A percentile compares a stretch with the other conserved stretches of the same genome.
Evolutionary conservation across 345 rosid genomes (phyloP).

Genomic region (Eucalyptus lansdowneana): DNA sequence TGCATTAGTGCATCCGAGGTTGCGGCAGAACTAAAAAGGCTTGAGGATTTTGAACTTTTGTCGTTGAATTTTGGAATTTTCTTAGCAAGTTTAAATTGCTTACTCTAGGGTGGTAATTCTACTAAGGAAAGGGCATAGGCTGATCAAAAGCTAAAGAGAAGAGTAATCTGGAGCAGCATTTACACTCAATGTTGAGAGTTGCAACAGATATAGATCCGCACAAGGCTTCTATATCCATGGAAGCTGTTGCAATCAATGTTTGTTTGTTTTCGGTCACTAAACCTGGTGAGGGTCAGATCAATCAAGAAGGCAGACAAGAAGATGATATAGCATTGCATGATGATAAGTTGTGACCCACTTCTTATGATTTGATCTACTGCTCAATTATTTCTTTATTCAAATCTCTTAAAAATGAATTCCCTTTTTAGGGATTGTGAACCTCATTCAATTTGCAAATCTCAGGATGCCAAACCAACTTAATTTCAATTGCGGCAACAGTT

Average conservation of each 20-base stretch:
- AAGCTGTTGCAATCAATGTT: background rate
- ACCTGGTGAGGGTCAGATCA: background rate
- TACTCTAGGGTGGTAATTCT: background rate
- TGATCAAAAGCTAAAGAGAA: background rate
- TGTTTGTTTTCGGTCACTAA: background rate
- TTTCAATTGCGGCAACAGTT: background rate
- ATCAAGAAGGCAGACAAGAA: background rate
- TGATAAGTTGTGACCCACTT: background rate
- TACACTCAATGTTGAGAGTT: background rate
- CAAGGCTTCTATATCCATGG: background rate
- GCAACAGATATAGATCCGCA: background rate
- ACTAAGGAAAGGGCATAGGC: background rate
- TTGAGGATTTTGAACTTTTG: background rate
- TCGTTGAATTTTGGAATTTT: background rate
- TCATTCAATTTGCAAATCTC: background rate
- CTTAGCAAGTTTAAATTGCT: background rate
- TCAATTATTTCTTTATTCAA: background rate
- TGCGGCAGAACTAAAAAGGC: background rate
- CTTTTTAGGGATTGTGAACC: background rate
- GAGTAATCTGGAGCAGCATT: background rate
- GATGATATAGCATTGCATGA: background rate
- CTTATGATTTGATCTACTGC: background rate
- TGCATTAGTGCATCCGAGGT: background rate
- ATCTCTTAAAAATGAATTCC: background rate
- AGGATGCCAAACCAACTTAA: background rate